Evolutionary conservation across 2,329 filamentous ascomycete species (phyloP).

Genomic region (Chrysoporthe puriensis): DNA sequence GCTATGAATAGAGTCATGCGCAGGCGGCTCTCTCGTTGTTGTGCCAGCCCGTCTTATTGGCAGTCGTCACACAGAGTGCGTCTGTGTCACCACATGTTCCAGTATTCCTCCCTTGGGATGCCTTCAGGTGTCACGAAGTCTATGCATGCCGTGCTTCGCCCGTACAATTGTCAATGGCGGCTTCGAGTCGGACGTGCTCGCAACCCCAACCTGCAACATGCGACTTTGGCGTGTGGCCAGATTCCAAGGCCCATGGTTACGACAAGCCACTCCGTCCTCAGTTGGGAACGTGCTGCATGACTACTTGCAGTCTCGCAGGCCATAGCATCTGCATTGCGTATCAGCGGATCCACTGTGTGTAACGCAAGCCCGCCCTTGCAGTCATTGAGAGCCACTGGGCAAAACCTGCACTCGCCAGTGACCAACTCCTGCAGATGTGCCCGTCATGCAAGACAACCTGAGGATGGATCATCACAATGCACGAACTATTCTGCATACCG

Average conservation of each 20-base stretch:
- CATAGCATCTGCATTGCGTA: conserved; percentile 19
- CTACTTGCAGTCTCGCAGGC: conserved; percentile 15
- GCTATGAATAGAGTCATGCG: not conserved
- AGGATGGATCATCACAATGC: conserved; percentile 9
- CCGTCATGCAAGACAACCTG: conserved; percentile 23
- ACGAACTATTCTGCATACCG: conserved; percentile 17
- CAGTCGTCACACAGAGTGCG: conserved; percentile 16
- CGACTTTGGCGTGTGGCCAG: not conserved
- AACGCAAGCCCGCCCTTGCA: conserved; percentile 19
- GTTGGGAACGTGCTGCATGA: conserved; percentile 4
- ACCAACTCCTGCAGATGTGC: conserved; percentile 18
- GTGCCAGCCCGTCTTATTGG: not conserved
- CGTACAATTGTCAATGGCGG: not conserved
- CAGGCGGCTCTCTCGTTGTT: not conserved
- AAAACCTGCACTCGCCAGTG: conserved; percentile 16
- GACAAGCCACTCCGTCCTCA: conserved; percentile 8
- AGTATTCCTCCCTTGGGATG: not conserved
- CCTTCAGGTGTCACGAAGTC: not conserved
- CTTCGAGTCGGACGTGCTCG: not conserved
- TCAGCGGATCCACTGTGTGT: conserved; percentile 28
- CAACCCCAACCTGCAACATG: not conserved
- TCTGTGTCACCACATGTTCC: conserved; percentile 18
- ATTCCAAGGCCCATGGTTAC: not conserved
- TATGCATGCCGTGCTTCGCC: not conserved
- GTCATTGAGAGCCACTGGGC: conserved; percentile 7